Percentiles rank a stretch among this genome's conserved stretches.
These are phyloP conservation scores for Colletotrichum sp. DNA, from an alignment of 2,329 filamentous ascomycete genomes.

Conservation along the genomic window DNA sequence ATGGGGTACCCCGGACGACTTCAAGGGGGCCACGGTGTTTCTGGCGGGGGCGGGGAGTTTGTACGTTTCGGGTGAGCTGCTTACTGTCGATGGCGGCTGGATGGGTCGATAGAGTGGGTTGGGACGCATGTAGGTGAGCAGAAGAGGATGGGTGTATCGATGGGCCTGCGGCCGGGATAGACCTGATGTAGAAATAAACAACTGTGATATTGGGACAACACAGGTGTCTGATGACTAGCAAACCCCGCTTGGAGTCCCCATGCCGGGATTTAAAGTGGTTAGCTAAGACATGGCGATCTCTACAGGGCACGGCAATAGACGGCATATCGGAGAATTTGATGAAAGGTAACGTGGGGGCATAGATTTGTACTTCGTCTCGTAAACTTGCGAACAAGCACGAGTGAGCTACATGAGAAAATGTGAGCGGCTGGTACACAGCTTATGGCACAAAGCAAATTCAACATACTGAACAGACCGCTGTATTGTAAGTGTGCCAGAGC, in stretches of 20 bases:
- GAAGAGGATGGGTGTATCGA: neutral
- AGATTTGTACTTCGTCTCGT: neutral
- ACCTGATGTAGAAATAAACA: neutral
- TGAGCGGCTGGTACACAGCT: neutral
- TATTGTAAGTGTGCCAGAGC: neutral
- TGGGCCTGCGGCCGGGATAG: neutral
- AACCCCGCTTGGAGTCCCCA: neutral
- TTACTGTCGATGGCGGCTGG: constrained; percentile 91
- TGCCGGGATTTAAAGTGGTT: neutral
- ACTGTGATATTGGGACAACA: neutral
- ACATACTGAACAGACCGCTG: neutral
- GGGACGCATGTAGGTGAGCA: neutral
- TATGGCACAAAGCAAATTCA: neutral
- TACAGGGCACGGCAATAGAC: neutral
- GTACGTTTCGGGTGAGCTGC: constrained; percentile 82
- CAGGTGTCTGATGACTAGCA: too few species aligned
- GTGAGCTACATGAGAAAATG: neutral
- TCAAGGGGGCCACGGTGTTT: constrained; percentile 82
- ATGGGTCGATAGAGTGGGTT: constrained; percentile 73
- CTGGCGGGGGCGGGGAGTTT: constrained; percentile 75
- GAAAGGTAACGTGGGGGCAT: neutral
- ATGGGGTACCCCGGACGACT: constrained; percentile 86
- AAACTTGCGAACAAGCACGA: neutral
- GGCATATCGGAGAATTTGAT: neutral
- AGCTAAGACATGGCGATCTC: neutral